Evolutionary conservation across 2,329 filamentous ascomycete species (phyloP).

Genomic region (Aspergillus viridinutans): DNA sequence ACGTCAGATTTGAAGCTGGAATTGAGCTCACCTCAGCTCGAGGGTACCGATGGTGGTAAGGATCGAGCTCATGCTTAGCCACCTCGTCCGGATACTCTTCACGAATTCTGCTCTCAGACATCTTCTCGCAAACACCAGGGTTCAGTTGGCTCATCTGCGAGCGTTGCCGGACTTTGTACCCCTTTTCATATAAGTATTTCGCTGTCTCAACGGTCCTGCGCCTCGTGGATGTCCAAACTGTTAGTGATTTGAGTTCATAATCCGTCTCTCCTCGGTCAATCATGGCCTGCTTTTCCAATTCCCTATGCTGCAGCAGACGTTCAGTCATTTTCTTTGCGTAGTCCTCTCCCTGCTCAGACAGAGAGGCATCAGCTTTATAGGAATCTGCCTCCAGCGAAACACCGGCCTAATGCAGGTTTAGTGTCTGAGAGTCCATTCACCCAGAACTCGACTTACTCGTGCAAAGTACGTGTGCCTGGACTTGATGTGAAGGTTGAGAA

Average conservation of each 20-base stretch:
- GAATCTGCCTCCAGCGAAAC: constrained; percentile 83
- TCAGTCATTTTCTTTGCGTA: constrained; percentile 87
- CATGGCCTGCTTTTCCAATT: constrained; percentile 70
- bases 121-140: constrained; percentile 90
- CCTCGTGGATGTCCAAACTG: constrained; percentile 92
- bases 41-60: constrained; percentile 95
- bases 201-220: constrained; percentile 87
- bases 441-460: constrained; percentile 45
- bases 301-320: constrained; percentile 73
- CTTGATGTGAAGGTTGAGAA: constrained; percentile 97
- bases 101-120: constrained; percentile 78
- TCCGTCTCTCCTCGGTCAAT: constrained; percentile 64
- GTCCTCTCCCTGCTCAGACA: constrained; percentile 73
- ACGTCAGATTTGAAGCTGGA: background rate
- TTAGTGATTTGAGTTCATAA: constrained; percentile 70
- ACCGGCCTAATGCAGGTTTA: constrained; percentile 54
- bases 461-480: constrained; percentile 90
- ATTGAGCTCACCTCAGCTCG: constrained; percentile 69
- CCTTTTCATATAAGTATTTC: constrained; percentile 70
- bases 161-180: constrained; percentile 83
- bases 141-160: constrained; percentile 98
- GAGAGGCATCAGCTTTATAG: constrained; percentile 83
- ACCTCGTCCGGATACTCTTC: constrained; percentile 85
- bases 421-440: background rate
- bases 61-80: constrained; percentile 85